phyloP scores from a whole-genome alignment of 176 grass and related monocot genomes.

The Raddia distichophylla region DNA sequence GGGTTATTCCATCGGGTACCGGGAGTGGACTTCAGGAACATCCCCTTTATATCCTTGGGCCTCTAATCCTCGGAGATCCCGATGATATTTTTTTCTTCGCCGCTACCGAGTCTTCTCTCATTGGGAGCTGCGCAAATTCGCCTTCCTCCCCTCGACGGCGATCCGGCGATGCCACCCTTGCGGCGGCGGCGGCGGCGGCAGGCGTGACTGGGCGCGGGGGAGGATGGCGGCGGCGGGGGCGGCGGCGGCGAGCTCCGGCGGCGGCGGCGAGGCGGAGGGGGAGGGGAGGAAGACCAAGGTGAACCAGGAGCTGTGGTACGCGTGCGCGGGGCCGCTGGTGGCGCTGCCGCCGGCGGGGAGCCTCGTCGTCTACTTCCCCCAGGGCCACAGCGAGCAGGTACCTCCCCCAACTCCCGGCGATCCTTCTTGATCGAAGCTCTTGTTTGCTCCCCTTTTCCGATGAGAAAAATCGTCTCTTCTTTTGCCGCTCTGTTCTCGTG shows the following conservation, averaged over 20 bases:
- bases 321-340: conserved; percentile 75
- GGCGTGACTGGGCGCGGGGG: neutral
- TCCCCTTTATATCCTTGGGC: no score
- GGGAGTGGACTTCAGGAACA: no score
- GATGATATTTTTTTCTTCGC: neutral
- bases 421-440: conserved; percentile 46
- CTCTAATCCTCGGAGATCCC: no score
- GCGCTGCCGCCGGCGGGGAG: conserved; percentile 63
- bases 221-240: neutral
- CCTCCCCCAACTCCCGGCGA: neutral
- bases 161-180: conserved; percentile 40
- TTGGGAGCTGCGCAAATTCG: conserved; percentile 32
- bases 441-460: neutral
- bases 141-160: conserved; percentile 27
- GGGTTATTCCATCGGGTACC: no score
- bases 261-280: conserved; percentile 31
- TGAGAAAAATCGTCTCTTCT: conserved; percentile 8
- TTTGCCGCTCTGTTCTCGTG: neutral
- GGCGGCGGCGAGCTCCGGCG: conserved; percentile 36
- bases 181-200: neutral
- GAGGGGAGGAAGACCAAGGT: conserved; percentile 39
- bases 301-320: conserved; percentile 86
- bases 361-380: conserved; percentile 84
- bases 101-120: conserved; percentile 31
- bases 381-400: conserved; percentile 86